Evolutionary conservation across 768 basidiomycete species (phyloP).

Genomic region (Kondoa malvinella): DNA sequence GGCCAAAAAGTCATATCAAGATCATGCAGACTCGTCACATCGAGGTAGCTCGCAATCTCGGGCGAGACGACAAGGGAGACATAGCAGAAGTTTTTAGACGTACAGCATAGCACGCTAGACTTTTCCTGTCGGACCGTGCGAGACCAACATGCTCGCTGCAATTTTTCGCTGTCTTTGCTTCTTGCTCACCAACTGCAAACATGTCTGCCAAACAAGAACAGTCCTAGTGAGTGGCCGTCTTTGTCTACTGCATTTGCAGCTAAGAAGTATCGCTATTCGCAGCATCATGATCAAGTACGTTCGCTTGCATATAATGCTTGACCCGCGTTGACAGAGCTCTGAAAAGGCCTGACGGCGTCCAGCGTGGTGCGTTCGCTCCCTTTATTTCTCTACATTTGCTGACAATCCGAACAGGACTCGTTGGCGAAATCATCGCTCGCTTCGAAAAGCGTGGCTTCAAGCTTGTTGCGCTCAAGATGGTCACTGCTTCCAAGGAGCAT

Average conservation of each 20-base stretch:
- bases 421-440: conserved; percentile 85
- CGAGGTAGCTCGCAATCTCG: too few relatives aligned
- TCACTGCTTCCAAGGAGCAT: conserved; percentile 57
- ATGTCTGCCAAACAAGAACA: conserved; percentile 24
- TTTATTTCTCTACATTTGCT: not conserved
- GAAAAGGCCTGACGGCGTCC: conserved; percentile 89
- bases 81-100: too few relatives aligned
- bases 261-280: conserved; percentile 30
- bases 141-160: not conserved
- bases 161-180: conserved; percentile 25
- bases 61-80: too few relatives aligned
- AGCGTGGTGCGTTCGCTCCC: conserved; percentile 41
- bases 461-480: conserved; percentile 84
- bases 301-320: conserved; percentile 7
- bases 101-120: too few relatives aligned
- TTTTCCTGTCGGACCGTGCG: not conserved
- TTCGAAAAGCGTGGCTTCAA: conserved; percentile 99
- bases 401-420: conserved; percentile 37
- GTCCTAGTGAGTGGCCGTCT: not conserved
- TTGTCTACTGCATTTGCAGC: not conserved
- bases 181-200: conserved; percentile 20
- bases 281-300: conserved; percentile 97
- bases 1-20: too few relatives aligned
- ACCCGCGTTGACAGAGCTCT: not conserved
- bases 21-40: too few relatives aligned